phyloP scores from a whole-genome alignment of 441 rosid species.

The Theobroma grandiflorum region DNA sequence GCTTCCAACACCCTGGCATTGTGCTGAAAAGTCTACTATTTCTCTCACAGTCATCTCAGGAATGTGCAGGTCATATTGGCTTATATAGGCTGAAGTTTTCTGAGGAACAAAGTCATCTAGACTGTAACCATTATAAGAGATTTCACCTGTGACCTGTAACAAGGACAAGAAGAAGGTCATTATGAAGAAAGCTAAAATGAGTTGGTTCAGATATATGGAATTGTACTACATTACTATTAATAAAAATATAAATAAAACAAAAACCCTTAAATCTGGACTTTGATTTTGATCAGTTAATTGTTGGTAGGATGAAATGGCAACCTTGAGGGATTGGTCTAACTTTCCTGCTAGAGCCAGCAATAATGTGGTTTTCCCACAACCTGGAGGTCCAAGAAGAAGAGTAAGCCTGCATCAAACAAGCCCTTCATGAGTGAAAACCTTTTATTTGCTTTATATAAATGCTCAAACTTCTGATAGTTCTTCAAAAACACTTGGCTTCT shows the following conservation, averaged over 20 bases:
- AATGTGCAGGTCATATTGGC: slow-evolving; percentile 69
- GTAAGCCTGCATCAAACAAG: slow-evolving; percentile 56
- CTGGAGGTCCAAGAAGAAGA: slow-evolving; percentile 75
- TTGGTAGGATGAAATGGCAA: slow-evolving; percentile 23
- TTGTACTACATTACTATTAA: neutral
- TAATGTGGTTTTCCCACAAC: slow-evolving; percentile 76
- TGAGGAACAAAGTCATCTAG: slow-evolving; percentile 60
- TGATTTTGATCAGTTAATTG: neutral
- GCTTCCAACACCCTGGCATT: slow-evolving; percentile 55
- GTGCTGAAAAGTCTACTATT: slow-evolving; percentile 56
- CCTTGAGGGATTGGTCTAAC: slow-evolving; percentile 57
- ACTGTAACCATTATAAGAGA: slow-evolving; percentile 59
- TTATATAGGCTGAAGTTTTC: slow-evolving; percentile 66
- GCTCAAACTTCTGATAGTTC: neutral
- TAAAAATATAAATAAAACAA: neutral
- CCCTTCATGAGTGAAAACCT: neutral
- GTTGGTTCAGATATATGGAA: neutral
- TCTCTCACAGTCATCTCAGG: slow-evolving; percentile 71
- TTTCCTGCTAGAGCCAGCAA: slow-evolving; percentile 64
- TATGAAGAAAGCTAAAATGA: neutral
- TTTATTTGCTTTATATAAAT: neutral
- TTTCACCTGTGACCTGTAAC: slow-evolving; percentile 48
- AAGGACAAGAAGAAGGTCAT: neutral
- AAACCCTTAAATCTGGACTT: neutral
- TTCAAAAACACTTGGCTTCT: neutral